A percentile compares a stretch with the other conserved stretches of the same genome.
Conservation (phyloP, 257 asterid genomes). For the Scutellaria galericulata region DNA sequence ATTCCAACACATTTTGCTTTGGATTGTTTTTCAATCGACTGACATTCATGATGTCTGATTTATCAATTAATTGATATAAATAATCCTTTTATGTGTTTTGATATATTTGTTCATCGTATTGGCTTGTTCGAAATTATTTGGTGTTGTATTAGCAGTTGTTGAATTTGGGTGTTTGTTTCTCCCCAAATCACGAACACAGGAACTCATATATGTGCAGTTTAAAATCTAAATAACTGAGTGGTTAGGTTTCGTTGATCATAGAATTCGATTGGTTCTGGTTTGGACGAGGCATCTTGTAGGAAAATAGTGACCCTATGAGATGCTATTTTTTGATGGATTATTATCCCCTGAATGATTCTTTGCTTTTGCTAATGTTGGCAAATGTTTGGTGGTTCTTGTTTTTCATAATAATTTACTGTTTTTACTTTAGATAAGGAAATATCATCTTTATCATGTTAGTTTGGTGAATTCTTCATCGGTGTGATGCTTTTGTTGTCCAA, state of each 20-base stretch:
- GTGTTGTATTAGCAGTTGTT: too few relatives aligned
- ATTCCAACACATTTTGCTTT: background rate
- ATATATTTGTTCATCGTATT: background rate
- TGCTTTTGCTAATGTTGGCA: too few relatives aligned
- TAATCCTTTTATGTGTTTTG: background rate
- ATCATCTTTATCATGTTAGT: too few relatives aligned
- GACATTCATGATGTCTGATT: constrained; percentile 9
- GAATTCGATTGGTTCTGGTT: background rate
- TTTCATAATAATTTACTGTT: too few relatives aligned
- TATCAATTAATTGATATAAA: background rate
- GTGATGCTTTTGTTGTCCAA: too few relatives aligned
- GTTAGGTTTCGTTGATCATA: background rate
- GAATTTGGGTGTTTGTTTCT: too few relatives aligned
- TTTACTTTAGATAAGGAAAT: too few relatives aligned
- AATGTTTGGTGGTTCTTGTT: too few relatives aligned
- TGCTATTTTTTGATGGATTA: background rate
- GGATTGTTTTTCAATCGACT: constrained; percentile 19
- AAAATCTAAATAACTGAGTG: background rate
- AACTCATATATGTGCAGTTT: background rate
- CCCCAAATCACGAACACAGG: background rate
- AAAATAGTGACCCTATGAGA: background rate
- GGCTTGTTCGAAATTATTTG: background rate
- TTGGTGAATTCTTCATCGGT: too few relatives aligned
- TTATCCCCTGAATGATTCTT: too few relatives aligned
- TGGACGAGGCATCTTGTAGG: background rate